Base-by-base conservation (phyloP, 352 stramenopile species). In the Pythium vanterpoolii region DNA sequence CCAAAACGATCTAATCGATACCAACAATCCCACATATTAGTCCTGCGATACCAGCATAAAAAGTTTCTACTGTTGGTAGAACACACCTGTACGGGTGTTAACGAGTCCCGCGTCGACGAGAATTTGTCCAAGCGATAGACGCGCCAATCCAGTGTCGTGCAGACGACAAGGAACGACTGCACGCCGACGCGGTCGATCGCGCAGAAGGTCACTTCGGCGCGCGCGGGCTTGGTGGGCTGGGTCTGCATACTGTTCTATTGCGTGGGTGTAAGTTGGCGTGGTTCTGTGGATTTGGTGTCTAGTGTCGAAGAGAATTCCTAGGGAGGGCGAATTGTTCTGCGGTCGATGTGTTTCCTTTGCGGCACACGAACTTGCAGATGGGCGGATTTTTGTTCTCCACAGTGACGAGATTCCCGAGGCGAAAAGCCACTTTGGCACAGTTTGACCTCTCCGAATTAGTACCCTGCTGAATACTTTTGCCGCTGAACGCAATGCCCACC, bases 1-100 rank as follows among this genome's bases (percentile, higher is more conserved):
- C 73, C 4, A 86, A 33, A 3, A 68, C 43, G 28, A 90, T 59
- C 81, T 90, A n/a, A n/a, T n/a, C n/a, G n/a, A n/a, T 59, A 24
- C n/a, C 28, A 64, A 44, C 28, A 64, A 50, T 23, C 8, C 18
- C 23, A 8, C 2, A 46, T 18, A 27, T 48, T 31, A 42, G 14
- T 14, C 27, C 31, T 27, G 28, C 6, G 6, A 48, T 14, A 10
- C 2, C 16, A 21, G 6, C 42, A n/a, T n/a, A n/a, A n/a, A n/a
- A n/a, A n/a, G 24, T 28, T 31, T 28, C 23, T 18, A 43, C 39
- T 36, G 30, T 45, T 47, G 96, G 60, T 82, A 69, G 79, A 79
- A 52, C 95, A 98, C 69, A 19, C 75, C 99, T 62, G 77, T 71
- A 44, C 87, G 97, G 67, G 79, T 98, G 76, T 63, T 23, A 75